Evolutionary conservation across 805 yeast species (phyloP).

Genomic region (Metschnikowia sp.): DNA sequence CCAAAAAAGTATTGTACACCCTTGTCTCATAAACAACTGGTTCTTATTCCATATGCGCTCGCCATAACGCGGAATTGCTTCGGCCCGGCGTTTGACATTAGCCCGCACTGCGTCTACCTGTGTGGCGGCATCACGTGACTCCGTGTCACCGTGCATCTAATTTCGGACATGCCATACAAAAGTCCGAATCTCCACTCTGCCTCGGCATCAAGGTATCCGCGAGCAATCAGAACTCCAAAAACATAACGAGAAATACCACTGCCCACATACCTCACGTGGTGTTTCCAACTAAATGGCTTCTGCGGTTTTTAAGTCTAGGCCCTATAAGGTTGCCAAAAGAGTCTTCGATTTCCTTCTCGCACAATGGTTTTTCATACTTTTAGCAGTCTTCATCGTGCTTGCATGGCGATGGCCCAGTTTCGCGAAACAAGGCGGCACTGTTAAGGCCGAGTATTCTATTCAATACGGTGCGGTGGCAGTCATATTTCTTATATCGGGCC

Average conservation of each 20-base stretch:
- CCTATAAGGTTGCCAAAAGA: constrained; percentile 7
- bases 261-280: neutral
- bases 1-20: too few species aligned
- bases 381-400: constrained; percentile 70
- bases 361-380: constrained; percentile 75
- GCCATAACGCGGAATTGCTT: neutral
- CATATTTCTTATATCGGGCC: constrained; percentile 77
- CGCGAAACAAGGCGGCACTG: constrained; percentile 78
- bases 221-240: too few species aligned
- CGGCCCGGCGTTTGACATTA: neutral
- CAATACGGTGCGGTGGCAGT: constrained; percentile 85
- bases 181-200: neutral
- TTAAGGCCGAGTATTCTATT: constrained; percentile 71
- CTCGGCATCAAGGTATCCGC: too few species aligned
- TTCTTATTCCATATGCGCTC: neutral
- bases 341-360: constrained; percentile 27
- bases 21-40: too few species aligned
- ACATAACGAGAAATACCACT: too few species aligned
- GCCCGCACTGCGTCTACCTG: neutral
- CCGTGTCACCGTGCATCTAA: neutral
- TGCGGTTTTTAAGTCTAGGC: neutral
- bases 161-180: neutral
- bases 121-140: constrained; percentile 1
- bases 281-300: neutral
- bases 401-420: constrained; percentile 79